Evolutionary conservation across 305 asterid genomes (phyloP), one percentile per base, ranked within the genome.

Genomic region (Fraxinus platypoda): DNA sequence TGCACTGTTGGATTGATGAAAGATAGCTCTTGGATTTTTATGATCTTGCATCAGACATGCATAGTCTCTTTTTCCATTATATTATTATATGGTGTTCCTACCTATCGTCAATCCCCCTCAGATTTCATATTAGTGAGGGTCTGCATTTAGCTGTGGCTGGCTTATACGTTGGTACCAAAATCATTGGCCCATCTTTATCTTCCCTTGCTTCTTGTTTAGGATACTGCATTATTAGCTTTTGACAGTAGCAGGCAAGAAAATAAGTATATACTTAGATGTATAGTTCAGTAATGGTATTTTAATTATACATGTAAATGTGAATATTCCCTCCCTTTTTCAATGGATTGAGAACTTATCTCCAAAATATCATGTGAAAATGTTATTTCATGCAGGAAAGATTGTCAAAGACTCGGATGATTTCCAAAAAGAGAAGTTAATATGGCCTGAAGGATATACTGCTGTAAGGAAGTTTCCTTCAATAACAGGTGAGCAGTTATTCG

Each of bases 381-480:
- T 84, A 81, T 62, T 35, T 80, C 76, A 23, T 90, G 88, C 94
- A 95, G 98, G 98, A 86, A 93, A 88, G 85, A 87, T 95, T 79
- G 97, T 93, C 82, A 88, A 86, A 81, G 98, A 92, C 89, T 78
- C 97, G 0, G 84, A 81, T 38, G 85, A 88, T 87, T 92, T 95
- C 88, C 95, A 85, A 79, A 93, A 94, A 83, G 98, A 91, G 83
- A 91, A 80, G 84, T 91, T 54, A 84, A 91, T 91, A 76, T 95
- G 97, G 97, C 97, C 98, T 6, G 97, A 89, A 82, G 98, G 98
- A 54, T 95, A 95, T 87, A 92, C 94, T 75, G 98, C 97, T 46
- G 87, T 88, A 88, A 90, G 98, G 87, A 91, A 82, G 90, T 95
- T 90, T 86, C 84, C 86, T 74, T 94, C 98, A 21, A 81, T 91